Evolutionary conservation across 1,139 yeast genomes (phyloP), one percentile per base, ranked within the genome.

Genomic region (Diutina mesorugosa): DNA sequence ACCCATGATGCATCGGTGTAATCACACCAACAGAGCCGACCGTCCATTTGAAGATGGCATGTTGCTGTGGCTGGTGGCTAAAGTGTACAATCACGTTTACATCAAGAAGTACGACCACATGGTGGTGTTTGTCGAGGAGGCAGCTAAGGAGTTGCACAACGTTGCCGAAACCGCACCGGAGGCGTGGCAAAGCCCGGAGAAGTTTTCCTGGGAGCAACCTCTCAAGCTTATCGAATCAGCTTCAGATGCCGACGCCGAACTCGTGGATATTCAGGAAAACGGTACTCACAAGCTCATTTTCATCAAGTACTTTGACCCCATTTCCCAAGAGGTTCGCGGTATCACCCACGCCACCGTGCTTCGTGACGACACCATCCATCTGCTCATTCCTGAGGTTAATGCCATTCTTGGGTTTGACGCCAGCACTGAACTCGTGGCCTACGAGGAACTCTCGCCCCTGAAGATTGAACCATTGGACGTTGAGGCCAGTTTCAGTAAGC

Each of bases 401-500:
- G 62, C 69, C 32, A 61, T 79, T 7, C 74, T 85, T 64, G 77
- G 77, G 1, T 77, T 85, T 62, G 67, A 66, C 10, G 64, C 71
- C 2, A 64, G 69, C 5, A 70, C 74, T 1, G 61, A 63, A 3
- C 64, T 87, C 28, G 74, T 72, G 9, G 67, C 84, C 32, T 81
- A 68, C 61, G 97, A 91, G 69, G 98, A 91, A 64, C 72, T 89
- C 47, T 82, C 85, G 56, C 84, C 85, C 3, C 75, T 76, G 2
- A 80, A 81, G 65, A 76, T 89, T 55, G 88, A 85, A 48, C 66
- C 67, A 4, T 63, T 82, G 8, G 74, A 79, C 53, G 66, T 71
- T 4, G 65, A 68, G 6, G 69, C 72, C 50, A 73, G 87, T 0
- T 80, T 86, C 61, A 81, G 79, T 60, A 79, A 81, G 60, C 76